Evolutionary conservation across 2,329 filamentous ascomycete genomes (phyloP).

Genomic region (Aureobasidium pullulans): DNA sequence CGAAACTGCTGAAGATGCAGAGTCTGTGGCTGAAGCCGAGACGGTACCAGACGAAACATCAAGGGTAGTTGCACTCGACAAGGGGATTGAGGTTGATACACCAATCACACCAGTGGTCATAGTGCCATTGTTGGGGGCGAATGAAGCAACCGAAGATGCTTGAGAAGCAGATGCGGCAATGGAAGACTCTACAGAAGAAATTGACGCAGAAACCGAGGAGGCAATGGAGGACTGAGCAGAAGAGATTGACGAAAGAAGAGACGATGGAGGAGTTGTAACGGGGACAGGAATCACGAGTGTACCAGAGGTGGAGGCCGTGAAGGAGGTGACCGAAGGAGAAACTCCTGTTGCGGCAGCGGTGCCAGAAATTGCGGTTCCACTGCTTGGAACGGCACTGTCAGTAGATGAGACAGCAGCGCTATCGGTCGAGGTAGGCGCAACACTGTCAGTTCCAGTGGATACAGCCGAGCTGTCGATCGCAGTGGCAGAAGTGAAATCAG

Average conservation of each 20-base stretch:
- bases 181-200: conserved; percentile 1
- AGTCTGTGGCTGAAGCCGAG: background rate
- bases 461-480: background rate
- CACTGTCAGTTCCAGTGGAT: background rate
- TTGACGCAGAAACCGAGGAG: conserved; percentile 10
- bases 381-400: conserved; percentile 4
- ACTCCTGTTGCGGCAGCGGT: background rate
- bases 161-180: conserved; percentile 2
- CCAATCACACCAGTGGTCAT: background rate
- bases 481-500: background rate
- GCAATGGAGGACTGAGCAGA: conserved; percentile 9
- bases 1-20: background rate
- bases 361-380: background rate
- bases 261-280: conserved; percentile 16
- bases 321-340: conserved; percentile 9
- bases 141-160: conserved; percentile 7
- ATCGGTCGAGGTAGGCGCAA: conserved; percentile 1
- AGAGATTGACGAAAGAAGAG: conserved; percentile 14
- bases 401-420: conserved; percentile 7
- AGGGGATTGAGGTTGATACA: conserved; percentile 6
- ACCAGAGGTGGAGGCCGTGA: conserved; percentile 15
- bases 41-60: background rate
- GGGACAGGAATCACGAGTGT: conserved; percentile 21
- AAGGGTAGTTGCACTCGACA: conserved; percentile 1
- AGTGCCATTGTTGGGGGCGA: conserved; percentile 2